These are phyloP conservation scores for Lophiostoma macrostomum DNA, from an alignment of 495 filamentous ascomycete species.

Conservation along the genomic window DNA sequence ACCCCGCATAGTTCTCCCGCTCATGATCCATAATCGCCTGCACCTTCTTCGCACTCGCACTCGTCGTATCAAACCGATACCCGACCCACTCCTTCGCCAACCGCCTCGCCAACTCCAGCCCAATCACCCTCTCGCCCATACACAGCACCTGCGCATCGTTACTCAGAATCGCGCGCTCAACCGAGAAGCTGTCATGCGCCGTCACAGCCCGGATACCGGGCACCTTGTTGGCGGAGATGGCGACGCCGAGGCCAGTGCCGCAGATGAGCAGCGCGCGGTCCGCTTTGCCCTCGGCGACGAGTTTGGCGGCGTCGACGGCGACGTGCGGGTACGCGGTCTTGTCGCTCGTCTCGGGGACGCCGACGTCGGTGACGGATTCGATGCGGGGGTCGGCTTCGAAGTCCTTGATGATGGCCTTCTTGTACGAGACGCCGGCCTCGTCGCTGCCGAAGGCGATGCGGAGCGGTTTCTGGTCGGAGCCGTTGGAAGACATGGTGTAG, in stretches of 20 bases:
- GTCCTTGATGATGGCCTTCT: constrained; percentile 70
- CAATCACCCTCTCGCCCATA: constrained; percentile 82
- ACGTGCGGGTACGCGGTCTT: constrained; percentile 83
- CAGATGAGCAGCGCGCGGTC: constrained; percentile 85
- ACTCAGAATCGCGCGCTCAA: constrained; percentile 76
- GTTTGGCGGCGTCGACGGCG: constrained; percentile 66
- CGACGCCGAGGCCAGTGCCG: constrained; percentile 81
- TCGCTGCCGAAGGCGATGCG: constrained; percentile 63
- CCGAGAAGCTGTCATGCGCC: constrained; percentile 79
- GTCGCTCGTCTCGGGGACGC: constrained; percentile 62
- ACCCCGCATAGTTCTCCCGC: constrained; percentile 44
- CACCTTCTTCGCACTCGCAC: constrained; percentile 71
- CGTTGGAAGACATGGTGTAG: constrained; percentile 5
- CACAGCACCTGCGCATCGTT: constrained; percentile 88
- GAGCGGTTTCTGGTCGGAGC: constrained; percentile 35
- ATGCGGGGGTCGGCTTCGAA: constrained; percentile 67
- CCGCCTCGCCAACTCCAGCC: constrained; percentile 72
- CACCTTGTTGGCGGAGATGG: constrained; percentile 84
- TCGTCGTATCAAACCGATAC: constrained; percentile 74
- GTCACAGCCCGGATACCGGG: constrained; percentile 81
- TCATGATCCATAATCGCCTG: constrained; percentile 73
- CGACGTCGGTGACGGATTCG: constrained; percentile 64
- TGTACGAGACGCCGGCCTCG: constrained; percentile 76
- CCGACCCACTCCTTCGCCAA: constrained; percentile 78
- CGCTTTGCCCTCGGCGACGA: constrained; percentile 63